phyloP scores from a whole-genome alignment of 495 filamentous ascomycete species.

The Daldinia concentrica region DNA sequence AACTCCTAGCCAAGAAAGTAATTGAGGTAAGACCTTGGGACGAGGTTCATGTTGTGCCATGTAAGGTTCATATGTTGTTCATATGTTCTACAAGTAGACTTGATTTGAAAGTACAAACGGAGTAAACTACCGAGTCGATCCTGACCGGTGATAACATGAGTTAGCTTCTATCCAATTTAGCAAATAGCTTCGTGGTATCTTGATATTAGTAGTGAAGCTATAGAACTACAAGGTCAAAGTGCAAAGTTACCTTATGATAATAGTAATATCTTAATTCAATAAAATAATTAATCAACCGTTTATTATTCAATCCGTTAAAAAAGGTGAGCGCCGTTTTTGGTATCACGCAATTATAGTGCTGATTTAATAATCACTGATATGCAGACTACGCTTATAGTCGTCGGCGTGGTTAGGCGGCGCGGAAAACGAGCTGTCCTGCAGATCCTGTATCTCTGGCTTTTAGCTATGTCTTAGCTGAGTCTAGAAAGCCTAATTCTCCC shows the following conservation, averaged over 20 bases:
- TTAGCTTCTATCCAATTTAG: background rate
- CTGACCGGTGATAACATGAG: background rate
- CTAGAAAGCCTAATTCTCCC: background rate
- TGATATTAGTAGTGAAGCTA: background rate
- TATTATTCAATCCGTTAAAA: background rate
- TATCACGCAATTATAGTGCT: background rate
- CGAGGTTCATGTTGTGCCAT: background rate
- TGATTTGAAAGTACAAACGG: background rate
- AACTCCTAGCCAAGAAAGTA: background rate
- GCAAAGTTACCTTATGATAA: background rate
- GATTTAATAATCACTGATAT: background rate
- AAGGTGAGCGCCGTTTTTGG: background rate
- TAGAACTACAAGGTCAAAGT: background rate
- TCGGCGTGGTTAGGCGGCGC: background rate
- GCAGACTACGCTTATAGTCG: background rate
- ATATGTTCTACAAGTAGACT: background rate
- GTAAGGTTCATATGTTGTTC: background rate
- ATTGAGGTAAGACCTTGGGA: background rate
- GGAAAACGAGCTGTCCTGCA: background rate
- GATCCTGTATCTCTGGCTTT: background rate
- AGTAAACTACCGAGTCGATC: background rate
- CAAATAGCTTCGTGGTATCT: background rate
- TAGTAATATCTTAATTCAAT: background rate
- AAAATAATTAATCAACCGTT: background rate
- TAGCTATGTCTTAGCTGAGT: background rate